These are phyloP conservation scores for Fusarium algeriense DNA, from an alignment of 2,329 filamentous ascomycete species.

Conservation along the genomic window DNA sequence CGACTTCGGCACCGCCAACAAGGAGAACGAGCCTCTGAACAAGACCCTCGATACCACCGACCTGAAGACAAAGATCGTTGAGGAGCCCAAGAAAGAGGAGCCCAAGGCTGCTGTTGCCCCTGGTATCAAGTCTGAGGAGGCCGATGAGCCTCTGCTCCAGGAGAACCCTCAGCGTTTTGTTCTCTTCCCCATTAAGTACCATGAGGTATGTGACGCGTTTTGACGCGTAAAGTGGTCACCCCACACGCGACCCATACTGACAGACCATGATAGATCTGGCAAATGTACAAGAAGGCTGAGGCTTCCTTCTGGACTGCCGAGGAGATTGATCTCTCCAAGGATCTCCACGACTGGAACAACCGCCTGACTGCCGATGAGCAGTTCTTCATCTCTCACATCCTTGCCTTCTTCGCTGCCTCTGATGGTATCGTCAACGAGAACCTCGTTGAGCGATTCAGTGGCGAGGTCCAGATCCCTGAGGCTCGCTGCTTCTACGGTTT, in stretches of 20 bases:
- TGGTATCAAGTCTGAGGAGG: conserved; percentile 75
- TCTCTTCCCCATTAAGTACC: conserved; percentile 98
- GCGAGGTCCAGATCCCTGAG: conserved; percentile 96
- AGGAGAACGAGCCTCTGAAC: conserved; percentile 80
- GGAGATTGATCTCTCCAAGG: conserved; percentile 99
- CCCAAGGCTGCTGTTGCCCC: conserved; percentile 58
- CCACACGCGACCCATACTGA: conserved; percentile 53
- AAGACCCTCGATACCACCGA: conserved; percentile 67
- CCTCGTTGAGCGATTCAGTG: conserved; percentile 96
- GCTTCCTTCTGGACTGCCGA: conserved; percentile 99
- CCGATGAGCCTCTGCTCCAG: conserved; percentile 89
- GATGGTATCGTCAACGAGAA: conserved; percentile 99
- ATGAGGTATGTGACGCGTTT: conserved; percentile 82
- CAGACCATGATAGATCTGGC: conserved; percentile 81
- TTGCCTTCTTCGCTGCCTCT: conserved; percentile 98
- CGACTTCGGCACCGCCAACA: conserved; percentile 78
- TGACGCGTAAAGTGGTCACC: conserved; percentile 76
- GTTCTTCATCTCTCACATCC: conserved; percentile 98
- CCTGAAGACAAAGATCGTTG: conserved; percentile 69
- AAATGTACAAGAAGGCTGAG: conserved; percentile 99
- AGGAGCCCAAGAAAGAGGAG: conserved; percentile 55
- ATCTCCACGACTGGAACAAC: conserved; percentile 99
- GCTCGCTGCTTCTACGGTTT: conserved; percentile 99
- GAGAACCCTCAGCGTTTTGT: conserved; percentile 98
- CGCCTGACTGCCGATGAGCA: conserved; percentile 95